These are phyloP conservation scores for Panicum miliaceum DNA, from an alignment of 176 grass and related monocot genomes.

Conservation along the genomic window DNA sequence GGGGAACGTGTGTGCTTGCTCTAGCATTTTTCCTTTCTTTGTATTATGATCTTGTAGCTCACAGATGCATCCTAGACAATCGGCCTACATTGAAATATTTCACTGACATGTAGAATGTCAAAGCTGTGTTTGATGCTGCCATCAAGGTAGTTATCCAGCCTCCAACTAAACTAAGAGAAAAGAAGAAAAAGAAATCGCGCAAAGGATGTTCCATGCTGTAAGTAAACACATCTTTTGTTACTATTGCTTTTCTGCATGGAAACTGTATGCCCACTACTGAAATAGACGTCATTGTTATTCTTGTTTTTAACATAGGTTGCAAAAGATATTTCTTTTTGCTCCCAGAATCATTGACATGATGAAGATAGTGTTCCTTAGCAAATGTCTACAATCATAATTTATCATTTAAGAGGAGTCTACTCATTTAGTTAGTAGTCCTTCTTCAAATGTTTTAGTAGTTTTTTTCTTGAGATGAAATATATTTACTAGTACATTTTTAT, in stretches of 20 bases:
- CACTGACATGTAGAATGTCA: conserved; percentile 78
- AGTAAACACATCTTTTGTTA: conserved; percentile 38
- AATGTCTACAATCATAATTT: neutral
- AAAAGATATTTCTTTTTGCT: neutral
- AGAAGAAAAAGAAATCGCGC: conserved; percentile 89
- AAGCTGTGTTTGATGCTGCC: conserved; percentile 98
- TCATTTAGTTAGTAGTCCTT: neutral
- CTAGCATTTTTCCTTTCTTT: conserved; percentile 1
- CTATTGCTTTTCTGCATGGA: conserved; percentile 7
- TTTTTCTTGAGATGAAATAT: neutral
- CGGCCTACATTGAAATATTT: conserved; percentile 35
- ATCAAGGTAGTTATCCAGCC: conserved; percentile 99
- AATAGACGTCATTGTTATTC: neutral
- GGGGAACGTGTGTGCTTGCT: conserved; percentile 1
- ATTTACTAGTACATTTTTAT: neutral
- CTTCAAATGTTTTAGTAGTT: neutral
- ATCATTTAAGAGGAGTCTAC: neutral
- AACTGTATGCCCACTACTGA: neutral
- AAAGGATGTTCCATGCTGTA: conserved; percentile 71
- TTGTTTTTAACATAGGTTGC: conserved; percentile 4
- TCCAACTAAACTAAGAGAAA: conserved; percentile 82
- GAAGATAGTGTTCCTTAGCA: neutral
- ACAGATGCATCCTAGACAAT: neutral
- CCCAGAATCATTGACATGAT: neutral
- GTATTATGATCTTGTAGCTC: neutral